Base-by-base conservation (phyloP, 768 basidiomycete species). In the Phanerochaete sordida region DNA sequence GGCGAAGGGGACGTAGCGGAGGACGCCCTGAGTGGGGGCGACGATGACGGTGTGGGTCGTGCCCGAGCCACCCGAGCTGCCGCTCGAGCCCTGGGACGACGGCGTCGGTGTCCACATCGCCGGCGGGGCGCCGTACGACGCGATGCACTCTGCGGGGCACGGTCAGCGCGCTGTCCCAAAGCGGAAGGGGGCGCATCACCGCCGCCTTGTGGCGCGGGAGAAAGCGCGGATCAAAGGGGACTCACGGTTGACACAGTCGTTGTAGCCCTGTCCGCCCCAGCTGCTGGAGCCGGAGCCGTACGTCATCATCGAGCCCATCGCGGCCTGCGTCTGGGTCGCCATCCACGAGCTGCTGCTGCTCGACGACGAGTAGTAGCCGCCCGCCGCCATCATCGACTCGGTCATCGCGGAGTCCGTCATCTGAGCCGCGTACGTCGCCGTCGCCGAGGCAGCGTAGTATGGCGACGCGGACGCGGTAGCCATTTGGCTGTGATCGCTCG, bases 1-100 rank as follows among this genome's bases (percentile, higher is more conserved):
- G 26, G 84, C 84, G 74, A 89, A 90, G 33, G 90, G 90, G 54
- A 91, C 77, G 66, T 84, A 89, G 61, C 88, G 86, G 56, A 91
- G 77, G 60, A 90, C 84, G 71, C 90, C 90, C 69, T 89, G 81
- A 2, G 82, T 82, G 26, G 90, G 90, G 19, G 90, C 90, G 55
- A 92, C 90, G 64, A 88, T 83, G 70, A 92, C 82, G 46, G 88
- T 90, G 76, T 88, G 84, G 19, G 87, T 90, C 37, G 75, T 79
- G 57, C 87, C 86, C 48, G 70, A 58, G 58, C 58, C 59, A 37
- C 57, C 23, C 39, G 31, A 43, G 53, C 56, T 47, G 31, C 63
- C 65, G 57, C 69, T 62, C 35, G 62, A 57, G 30, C 53, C 26
- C 21, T 65, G 60, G 21, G 67, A 45, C 11, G 70, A 37, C 13